These are phyloP conservation scores for Asterionellopsis glacialis DNA, from an alignment of 108 stramenopile species.

Conservation along the genomic window DNA sequence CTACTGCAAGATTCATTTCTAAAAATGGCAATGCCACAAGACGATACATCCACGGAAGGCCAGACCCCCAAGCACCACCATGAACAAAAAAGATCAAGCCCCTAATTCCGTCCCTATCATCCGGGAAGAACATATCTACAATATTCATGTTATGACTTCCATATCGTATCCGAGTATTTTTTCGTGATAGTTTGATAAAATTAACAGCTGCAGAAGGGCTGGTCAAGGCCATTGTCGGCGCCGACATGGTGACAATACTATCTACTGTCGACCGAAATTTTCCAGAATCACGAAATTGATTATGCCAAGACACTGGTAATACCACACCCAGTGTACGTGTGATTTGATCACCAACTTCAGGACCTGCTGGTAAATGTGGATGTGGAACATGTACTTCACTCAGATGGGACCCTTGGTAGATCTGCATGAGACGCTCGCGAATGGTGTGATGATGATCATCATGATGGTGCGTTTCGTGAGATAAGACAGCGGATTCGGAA, in stretches of 20 bases:
- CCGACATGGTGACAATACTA: constrained; percentile 25
- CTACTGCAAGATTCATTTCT: constrained; percentile 38
- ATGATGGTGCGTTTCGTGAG: constrained; percentile 1
- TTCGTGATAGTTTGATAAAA: constrained; percentile 31
- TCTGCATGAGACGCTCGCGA: not conserved
- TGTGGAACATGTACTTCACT: constrained; percentile 17
- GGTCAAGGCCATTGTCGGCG: constrained; percentile 33
- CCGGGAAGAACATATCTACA: constrained; percentile 62
- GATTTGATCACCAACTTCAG: constrained; percentile 27
- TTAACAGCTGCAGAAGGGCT: constrained; percentile 25
- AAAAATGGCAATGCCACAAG: constrained; percentile 58
- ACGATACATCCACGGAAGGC: constrained; percentile 77
- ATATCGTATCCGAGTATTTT: constrained; percentile 28
- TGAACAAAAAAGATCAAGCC: constrained; percentile 47
- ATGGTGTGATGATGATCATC: constrained; percentile 5
- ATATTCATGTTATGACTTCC: constrained; percentile 51
- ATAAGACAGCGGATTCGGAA: not conserved
- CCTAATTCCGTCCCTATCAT: not conserved
- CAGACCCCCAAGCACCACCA: constrained; percentile 83
- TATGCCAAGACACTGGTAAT: constrained; percentile 49
- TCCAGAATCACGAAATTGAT: constrained; percentile 58
- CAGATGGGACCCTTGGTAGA: constrained; percentile 17
- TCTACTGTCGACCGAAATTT: constrained; percentile 51
- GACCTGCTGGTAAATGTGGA: constrained; percentile 50
- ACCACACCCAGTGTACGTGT: constrained; percentile 47